A percentile compares a stretch with the other conserved stretches of the same genome.
Evolutionary conservation across 2,329 filamentous ascomycete genomes (phyloP).

Genomic region (Aureobasidium lini): DNA sequence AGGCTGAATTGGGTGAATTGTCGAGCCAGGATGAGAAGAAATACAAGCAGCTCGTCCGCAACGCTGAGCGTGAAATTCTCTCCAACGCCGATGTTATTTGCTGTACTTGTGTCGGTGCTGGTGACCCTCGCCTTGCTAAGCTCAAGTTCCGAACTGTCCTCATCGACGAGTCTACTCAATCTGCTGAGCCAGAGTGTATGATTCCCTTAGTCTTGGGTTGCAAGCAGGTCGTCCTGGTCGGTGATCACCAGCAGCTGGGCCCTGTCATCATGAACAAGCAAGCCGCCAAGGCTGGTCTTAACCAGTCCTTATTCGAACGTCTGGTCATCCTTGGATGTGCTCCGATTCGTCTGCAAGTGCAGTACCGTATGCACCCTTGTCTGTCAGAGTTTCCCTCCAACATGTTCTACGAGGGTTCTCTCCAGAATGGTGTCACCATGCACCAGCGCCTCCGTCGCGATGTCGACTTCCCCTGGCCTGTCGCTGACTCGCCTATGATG

Average conservation of each 20-base stretch:
- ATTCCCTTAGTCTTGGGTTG: slow-evolving; percentile 94
- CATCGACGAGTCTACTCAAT: slow-evolving; percentile 97
- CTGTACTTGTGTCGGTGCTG: slow-evolving; percentile 96
- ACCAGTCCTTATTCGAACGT: slow-evolving; percentile 97
- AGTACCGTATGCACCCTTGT: slow-evolving; percentile 98
- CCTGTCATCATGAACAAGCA: slow-evolving; percentile 99
- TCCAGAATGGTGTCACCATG: slow-evolving; percentile 93
- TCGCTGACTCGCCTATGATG: slow-evolving; percentile 95
- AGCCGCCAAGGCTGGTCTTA: slow-evolving; percentile 91
- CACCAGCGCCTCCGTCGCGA: slow-evolving; percentile 82
- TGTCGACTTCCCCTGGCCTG: slow-evolving; percentile 97
- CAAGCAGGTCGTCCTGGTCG: slow-evolving; percentile 97
- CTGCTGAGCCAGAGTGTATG: slow-evolving; percentile 97
- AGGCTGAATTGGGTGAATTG: slow-evolving; percentile 82
- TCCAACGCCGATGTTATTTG: slow-evolving; percentile 96
- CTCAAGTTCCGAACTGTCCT: slow-evolving; percentile 98
- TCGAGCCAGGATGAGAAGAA: slow-evolving; percentile 97
- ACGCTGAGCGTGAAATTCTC: slow-evolving; percentile 89
- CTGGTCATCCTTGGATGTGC: slow-evolving; percentile 82
- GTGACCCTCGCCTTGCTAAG: slow-evolving; percentile 88
- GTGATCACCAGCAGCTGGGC: slow-evolving; percentile 95
- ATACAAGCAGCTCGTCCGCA: slow-evolving; percentile 89
- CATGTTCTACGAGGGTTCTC: slow-evolving; percentile 97
- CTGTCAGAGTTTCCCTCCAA: slow-evolving; percentile 96
- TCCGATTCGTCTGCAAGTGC: slow-evolving; percentile 89